phyloP scores from a whole-genome alignment of 768 basidiomycete genomes.

The Boletus reticulatus region DNA sequence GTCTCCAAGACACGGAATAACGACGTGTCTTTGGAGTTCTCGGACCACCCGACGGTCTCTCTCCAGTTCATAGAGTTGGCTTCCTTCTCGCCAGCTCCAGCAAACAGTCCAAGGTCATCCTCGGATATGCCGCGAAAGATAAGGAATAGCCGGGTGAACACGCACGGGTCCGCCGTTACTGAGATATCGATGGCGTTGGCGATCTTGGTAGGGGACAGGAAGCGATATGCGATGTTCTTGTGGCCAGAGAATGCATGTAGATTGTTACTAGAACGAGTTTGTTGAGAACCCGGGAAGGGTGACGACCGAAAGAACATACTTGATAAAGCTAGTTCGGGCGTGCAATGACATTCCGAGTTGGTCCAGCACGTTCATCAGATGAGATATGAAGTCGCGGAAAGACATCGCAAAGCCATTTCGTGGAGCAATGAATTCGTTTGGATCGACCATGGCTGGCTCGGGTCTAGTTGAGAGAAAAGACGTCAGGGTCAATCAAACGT shows the following conservation, averaged over 20 bases:
- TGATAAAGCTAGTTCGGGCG: conserved; percentile 79
- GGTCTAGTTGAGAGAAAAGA: conserved; percentile 49
- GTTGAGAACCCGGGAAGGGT: conserved; percentile 1
- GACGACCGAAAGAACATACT: conserved; percentile 42
- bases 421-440: conserved; percentile 74
- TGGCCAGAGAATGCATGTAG: conserved; percentile 70
- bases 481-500: background rate
- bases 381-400: conserved; percentile 74
- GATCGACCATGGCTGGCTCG: conserved; percentile 73
- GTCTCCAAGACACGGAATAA: conserved; percentile 80
- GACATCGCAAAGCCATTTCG: conserved; percentile 87
- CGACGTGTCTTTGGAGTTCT: conserved; percentile 70
- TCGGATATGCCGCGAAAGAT: conserved; percentile 83
- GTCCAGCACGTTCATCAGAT: conserved; percentile 79
- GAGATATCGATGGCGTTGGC: conserved; percentile 87
- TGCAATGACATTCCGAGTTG: conserved; percentile 82
- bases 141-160: conserved; percentile 82
- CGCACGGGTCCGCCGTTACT: conserved; percentile 75
- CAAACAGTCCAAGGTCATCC: conserved; percentile 73
- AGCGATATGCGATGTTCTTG: conserved; percentile 89
- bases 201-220: conserved; percentile 74
- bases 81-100: conserved; percentile 82
- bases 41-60: conserved; percentile 76
- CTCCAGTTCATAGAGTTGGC: conserved; percentile 81
- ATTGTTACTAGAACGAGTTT: conserved; percentile 55